phyloP scores from a whole-genome alignment of 768 basidiomycete genomes.

The Podaxis sp. region DNA sequence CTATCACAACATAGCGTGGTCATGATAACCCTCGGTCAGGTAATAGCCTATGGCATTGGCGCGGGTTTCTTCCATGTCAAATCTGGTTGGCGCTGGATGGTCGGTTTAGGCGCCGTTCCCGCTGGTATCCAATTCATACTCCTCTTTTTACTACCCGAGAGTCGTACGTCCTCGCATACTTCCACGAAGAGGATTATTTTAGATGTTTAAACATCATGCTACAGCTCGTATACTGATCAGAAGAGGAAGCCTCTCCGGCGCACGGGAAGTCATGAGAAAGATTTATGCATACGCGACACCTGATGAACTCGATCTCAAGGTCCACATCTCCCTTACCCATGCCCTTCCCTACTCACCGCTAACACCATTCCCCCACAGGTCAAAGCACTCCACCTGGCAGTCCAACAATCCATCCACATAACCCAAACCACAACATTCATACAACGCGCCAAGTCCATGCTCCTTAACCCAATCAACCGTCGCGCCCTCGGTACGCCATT shows the following conservation, averaged over 20 bases:
- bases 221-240: slow-evolving; percentile 63
- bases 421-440: slow-evolving; percentile 60
- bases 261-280: slow-evolving; percentile 55
- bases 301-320: slow-evolving; percentile 68
- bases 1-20: slow-evolving; percentile 45
- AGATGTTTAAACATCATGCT: neutral
- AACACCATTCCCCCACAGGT: slow-evolving; percentile 34
- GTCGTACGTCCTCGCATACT: slow-evolving; percentile 49
- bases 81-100: slow-evolving; percentile 84
- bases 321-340: slow-evolving; percentile 21
- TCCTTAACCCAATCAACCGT: slow-evolving; percentile 58
- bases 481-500: slow-evolving; percentile 62
- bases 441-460: slow-evolving; percentile 54
- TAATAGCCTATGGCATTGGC: slow-evolving; percentile 74
- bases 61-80: slow-evolving; percentile 59
- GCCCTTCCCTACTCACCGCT: neutral
- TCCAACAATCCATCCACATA: slow-evolving; percentile 62
- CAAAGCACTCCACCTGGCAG: slow-evolving; percentile 57
- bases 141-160: slow-evolving; percentile 72
- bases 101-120: slow-evolving; percentile 71
- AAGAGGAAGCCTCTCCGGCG: slow-evolving; percentile 47
- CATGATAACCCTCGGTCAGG: slow-evolving; percentile 79
- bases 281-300: slow-evolving; percentile 69
- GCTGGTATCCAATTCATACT: slow-evolving; percentile 62
- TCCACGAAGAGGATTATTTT: neutral